A percentile compares a stretch with the other conserved stretches of the same genome.
Evolutionary conservation across 176 grass and related monocot genomes (phyloP).

Genomic region (Oryza coarctata): DNA sequence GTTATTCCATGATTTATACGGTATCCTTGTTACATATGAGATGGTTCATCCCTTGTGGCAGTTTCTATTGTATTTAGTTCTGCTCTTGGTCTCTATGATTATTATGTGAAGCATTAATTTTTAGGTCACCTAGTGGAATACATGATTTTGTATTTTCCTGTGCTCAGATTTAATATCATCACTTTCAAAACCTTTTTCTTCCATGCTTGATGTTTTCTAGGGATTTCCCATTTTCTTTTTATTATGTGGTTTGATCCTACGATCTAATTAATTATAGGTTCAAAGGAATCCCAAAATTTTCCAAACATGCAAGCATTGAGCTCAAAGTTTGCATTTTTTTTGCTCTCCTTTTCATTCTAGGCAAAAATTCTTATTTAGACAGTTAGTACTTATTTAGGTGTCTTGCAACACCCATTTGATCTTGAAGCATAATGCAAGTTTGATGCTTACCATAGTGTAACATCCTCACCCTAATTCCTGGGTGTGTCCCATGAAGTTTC

Average conservation of each 20-base stretch:
- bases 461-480: background rate
- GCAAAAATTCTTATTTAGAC: background rate
- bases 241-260: background rate
- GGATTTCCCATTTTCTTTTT: background rate
- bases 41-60: background rate
- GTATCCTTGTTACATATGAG: constrained; percentile 18
- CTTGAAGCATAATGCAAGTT: background rate
- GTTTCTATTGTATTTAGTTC: constrained; percentile 2
- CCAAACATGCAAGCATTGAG: background rate
- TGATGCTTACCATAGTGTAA: background rate
- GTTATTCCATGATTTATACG: background rate
- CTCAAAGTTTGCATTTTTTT: too few relatives aligned
- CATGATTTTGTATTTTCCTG: background rate
- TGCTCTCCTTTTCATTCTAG: background rate
- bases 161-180: constrained; percentile 13
- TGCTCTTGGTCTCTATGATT: background rate
- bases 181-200: background rate
- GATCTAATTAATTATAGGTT: background rate
- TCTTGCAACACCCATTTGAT: background rate
- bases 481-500: background rate
- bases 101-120: background rate
- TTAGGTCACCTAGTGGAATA: background rate
- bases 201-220: constrained; percentile 22
- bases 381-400: too few relatives aligned
- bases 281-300: background rate